Evolutionary conservation across 2,329 filamentous ascomycete genomes (phyloP).

Genomic region (Hysterium pulicare): DNA sequence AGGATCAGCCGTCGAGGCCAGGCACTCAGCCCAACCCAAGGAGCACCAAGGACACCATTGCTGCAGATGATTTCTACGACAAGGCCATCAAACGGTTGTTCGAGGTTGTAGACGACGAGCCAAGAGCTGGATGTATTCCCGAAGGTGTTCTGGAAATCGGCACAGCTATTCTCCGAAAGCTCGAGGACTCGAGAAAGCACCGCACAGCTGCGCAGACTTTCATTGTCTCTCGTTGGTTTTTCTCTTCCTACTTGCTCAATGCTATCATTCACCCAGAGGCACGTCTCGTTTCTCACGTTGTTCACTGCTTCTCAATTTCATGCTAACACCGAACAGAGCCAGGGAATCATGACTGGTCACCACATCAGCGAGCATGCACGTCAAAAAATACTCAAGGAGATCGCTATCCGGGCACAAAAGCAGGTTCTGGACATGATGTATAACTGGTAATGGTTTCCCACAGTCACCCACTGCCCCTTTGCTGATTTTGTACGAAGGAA

Average conservation of each 20-base stretch:
- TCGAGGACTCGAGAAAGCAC: slow-evolving; percentile 66
- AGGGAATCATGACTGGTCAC: slow-evolving; percentile 74
- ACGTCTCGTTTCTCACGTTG: slow-evolving; percentile 20
- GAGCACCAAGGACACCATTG: slow-evolving; percentile 74
- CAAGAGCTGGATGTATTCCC: slow-evolving; percentile 77
- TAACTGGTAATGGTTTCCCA: slow-evolving; percentile 56
- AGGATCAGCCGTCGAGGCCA: slow-evolving; percentile 67
- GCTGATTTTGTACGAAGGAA: slow-evolving; percentile 41
- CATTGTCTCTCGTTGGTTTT: slow-evolving; percentile 88
- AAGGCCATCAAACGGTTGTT: slow-evolving; percentile 78
- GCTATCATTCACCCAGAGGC: slow-evolving; percentile 88
- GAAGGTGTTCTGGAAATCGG: slow-evolving; percentile 80
- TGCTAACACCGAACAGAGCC: slow-evolving; percentile 47
- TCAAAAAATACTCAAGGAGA: slow-evolving; percentile 68
- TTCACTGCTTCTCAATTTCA: slow-evolving; percentile 1
- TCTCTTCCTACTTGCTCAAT: slow-evolving; percentile 79
- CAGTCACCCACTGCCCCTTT: slow-evolving; percentile 16
- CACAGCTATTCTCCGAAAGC: slow-evolving; percentile 74
- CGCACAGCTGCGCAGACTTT: slow-evolving; percentile 71
- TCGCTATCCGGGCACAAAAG: slow-evolving; percentile 75
- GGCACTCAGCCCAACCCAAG: slow-evolving; percentile 69
- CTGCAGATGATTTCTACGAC: slow-evolving; percentile 85
- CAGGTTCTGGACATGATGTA: slow-evolving; percentile 73
- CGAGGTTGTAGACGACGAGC: slow-evolving; percentile 76
- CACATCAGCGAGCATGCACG: slow-evolving; percentile 89